Evolutionary conservation across 139 green algal genomes (phyloP), one percentile per base, ranked within the genome.

Genomic region (Desmodesmus armatus): DNA sequence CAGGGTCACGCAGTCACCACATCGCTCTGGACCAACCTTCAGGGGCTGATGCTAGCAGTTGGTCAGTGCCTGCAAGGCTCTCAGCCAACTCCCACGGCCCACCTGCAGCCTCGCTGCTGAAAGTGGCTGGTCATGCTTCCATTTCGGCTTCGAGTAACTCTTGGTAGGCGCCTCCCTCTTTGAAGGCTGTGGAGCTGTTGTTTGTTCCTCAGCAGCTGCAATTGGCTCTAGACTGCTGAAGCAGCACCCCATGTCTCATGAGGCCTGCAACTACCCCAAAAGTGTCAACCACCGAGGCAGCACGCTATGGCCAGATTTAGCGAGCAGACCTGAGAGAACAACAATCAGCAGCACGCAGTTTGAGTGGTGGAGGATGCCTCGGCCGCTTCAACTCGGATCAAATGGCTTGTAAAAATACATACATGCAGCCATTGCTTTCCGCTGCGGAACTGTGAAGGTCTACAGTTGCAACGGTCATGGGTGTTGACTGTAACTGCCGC

Each of bases 91-190:
- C n/a, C 23, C 44, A 9, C 51, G 17, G 49, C 37, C 23, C 73
- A 92, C 91, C 88, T 92, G 62, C 19, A 95, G 83, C 84, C 93
- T 74, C 17, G 72, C 53, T 7, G 43, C 13, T 0, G 86, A 92
- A 31, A 96, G 77, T 0, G 85, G 91, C 63, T 94, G 78, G 13
- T 87, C 33, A 0, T 82, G 85, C 31, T 80, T 88, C 92, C 92
- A 96, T 1, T 83, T 83, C 9, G 88, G 91, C 83, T 87, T 83
- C 3, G 27, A 37, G 60, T 74, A 91, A 2, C 83, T 15, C 31
- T 88, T 90, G 0, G 85, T 91, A 3, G 80, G 88, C 49, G 84
- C 87, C 2, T 89, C 85, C 53, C 65, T 72, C 60, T 70, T 82
- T 9, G n/a, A n/a, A n/a, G n/a, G n/a, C n/a, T n/a, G n/a, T n/a